Base-by-base conservation (phyloP, 164 flowering plant genomes). In the Saururus chinensis region DNA sequence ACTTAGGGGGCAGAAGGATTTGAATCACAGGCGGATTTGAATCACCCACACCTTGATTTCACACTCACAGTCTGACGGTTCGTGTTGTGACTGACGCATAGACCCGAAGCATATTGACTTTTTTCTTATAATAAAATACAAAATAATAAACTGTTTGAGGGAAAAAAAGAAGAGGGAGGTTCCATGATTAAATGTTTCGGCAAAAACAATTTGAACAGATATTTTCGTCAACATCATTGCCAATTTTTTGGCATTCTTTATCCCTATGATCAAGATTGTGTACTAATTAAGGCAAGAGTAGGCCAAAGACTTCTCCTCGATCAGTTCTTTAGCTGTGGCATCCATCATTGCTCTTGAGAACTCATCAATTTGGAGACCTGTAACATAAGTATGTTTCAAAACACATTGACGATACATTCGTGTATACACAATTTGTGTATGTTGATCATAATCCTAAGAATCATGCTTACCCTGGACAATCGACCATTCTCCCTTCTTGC, bases 401-500 rank as follows among this genome's bases (percentile, higher is more conserved):
- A 30, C 4, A 30, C 37, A 30, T 30, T 30, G 37, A 30, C 37
- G 6, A 30, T 30, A 30, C 6, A 30, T 2, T 30, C 6, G 6
- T 30, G 30, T 10, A 1, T 57, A 3, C 14, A 57, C 14, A 42
- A 42, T 60, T 5, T 13, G 19, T n/a, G 19, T 42, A 12, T 9
- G 58, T 14, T 23, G 9, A 24, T 16, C 37, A 12, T 23, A 25
- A 42, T 22, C 25, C 7, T 9, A 9, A 12, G 30, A 21, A 9
- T 30, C 17, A 37, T 35, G 35, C 74, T 60, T 71, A 85, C 96
- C 92, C 61, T 85, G 88, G 30, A 92, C 92, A 60, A 92, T 87
- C 9, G 82, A 77, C 98, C 98, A 92, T 64, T 84, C 76, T 45
- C 95, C 96, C 49, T 87, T 84, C 65, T 81, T 75, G 61, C 96